phyloP scores from a whole-genome alignment of 176 grass and related monocot genomes.

The Bothriochloa decipiens region DNA sequence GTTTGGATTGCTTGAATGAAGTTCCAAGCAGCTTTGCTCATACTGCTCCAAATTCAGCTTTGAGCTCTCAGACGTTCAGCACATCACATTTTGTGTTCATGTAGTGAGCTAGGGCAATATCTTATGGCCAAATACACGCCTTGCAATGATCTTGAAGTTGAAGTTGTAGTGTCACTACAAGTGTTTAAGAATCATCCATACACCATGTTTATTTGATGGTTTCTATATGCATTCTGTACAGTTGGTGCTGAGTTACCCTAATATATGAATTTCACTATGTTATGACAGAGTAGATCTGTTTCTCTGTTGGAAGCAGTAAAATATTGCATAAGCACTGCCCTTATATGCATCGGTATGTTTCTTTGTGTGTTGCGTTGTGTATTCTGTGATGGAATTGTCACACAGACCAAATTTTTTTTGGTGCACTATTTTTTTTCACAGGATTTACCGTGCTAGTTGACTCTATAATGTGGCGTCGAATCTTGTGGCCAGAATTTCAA shows the following conservation, averaged over 20 bases:
- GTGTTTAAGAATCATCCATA: constrained; percentile 3
- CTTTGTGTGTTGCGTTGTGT: constrained; percentile 1
- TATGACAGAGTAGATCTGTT: constrained; percentile 74
- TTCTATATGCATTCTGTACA: constrained; percentile 26
- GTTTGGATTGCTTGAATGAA: constrained; percentile 1
- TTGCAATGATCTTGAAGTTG: not conserved
- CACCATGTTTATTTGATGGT: constrained; percentile 5
- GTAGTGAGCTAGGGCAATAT: constrained; percentile 34
- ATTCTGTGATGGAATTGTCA: constrained; percentile 17
- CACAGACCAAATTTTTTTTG: constrained; percentile 8
- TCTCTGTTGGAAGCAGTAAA: constrained; percentile 74
- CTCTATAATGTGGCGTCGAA: constrained; percentile 84
- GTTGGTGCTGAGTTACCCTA: constrained; percentile 32
- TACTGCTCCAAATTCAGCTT: constrained; percentile 5
- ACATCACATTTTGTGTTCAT: constrained; percentile 5
- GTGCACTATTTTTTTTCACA: constrained; percentile 48
- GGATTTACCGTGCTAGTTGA: constrained; percentile 73
- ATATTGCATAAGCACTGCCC: constrained; percentile 59
- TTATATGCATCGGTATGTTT: constrained; percentile 77
- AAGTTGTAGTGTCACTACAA: not conserved
- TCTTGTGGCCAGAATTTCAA: constrained; percentile 96
- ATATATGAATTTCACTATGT: constrained; percentile 44
- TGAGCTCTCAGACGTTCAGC: not conserved
- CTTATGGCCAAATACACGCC: not conserved
- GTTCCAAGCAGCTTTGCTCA: not conserved